phyloP scores from a whole-genome alignment of 768 basidiomycete genomes.

The Lentinula aciculospora region DNA sequence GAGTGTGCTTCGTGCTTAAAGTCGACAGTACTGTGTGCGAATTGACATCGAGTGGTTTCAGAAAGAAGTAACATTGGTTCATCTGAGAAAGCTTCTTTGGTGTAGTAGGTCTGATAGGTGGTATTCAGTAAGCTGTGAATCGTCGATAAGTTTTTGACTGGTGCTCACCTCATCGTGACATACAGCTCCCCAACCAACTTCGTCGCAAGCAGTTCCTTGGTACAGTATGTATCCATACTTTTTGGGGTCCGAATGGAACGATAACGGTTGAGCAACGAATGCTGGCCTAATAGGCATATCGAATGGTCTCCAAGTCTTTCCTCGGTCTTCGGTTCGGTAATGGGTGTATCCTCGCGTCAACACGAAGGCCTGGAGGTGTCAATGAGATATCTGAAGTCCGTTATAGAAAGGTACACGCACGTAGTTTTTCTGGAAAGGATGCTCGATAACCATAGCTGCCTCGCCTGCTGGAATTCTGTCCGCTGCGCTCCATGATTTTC shows the following conservation, averaged over 20 bases:
- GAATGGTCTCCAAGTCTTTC: conserved; percentile 84
- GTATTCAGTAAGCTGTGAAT: conserved; percentile 4
- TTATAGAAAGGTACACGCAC: conserved; percentile 23
- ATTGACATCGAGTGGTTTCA: conserved; percentile 78
- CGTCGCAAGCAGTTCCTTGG: conserved; percentile 65
- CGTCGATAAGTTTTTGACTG: neutral
- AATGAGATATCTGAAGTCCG: too few species aligned
- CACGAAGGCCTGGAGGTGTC: conserved; percentile 67
- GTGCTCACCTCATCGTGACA: conserved; percentile 72
- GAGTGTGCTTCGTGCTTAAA: conserved; percentile 73
- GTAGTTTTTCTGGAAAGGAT: conserved; percentile 78
- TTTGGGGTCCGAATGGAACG: conserved; percentile 77
- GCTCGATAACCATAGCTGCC: conserved; percentile 72
- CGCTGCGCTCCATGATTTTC: conserved; percentile 56
- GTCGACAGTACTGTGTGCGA: conserved; percentile 81
- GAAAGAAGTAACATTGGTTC: conserved; percentile 51
- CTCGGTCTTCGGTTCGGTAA: conserved; percentile 85
- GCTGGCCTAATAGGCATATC: conserved; percentile 58
- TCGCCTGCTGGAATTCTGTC: conserved; percentile 49
- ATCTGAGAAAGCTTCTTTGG: conserved; percentile 74
- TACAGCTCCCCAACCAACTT: conserved; percentile 41
- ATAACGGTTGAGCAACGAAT: conserved; percentile 56
- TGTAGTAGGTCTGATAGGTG: conserved; percentile 74
- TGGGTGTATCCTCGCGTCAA: conserved; percentile 71
- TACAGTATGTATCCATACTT: conserved; percentile 76